Percentiles rank a stretch among this genome's conserved stretches.
These are phyloP conservation scores for Ascosphaera aggregata DNA, from an alignment of 2,329 filamentous ascomycete species.

Conservation along the genomic window DNA sequence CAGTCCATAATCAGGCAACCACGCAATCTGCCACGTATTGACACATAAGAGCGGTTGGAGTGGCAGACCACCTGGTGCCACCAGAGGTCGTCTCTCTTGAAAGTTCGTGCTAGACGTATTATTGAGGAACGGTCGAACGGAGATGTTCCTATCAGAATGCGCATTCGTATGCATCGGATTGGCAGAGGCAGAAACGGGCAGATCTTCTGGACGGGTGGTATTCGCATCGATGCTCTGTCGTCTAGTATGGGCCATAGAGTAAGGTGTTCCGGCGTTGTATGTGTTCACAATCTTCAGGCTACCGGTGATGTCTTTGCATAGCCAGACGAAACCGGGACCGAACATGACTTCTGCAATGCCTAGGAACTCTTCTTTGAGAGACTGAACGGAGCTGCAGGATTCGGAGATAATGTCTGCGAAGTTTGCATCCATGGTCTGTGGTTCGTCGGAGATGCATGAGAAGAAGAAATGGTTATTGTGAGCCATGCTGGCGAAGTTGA, in stretches of 20 bases:
- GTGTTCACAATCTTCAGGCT: constrained; percentile 52
- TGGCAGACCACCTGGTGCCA: constrained; percentile 23
- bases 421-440: constrained; percentile 28
- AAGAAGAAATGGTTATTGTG: constrained; percentile 55
- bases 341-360: constrained; percentile 77
- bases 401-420: constrained; percentile 38
- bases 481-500: constrained; percentile 94
- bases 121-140: too few species aligned
- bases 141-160: not conserved
- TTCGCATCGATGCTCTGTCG: constrained; percentile 20
- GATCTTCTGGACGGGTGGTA: not conserved
- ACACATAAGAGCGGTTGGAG: constrained; percentile 64
- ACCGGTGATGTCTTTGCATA: constrained; percentile 37
- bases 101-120: constrained; percentile 12
- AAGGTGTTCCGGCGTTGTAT: constrained; percentile 78
- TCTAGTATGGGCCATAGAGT: constrained; percentile 63
- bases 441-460: constrained; percentile 22
- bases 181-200: not conserved
- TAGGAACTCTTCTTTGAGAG: constrained; percentile 56
- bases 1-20: constrained; percentile 59
- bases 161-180: not conserved
- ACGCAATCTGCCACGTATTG: constrained; percentile 93
- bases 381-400: constrained; percentile 64
- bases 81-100: too few species aligned
- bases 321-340: constrained; percentile 91